A percentile compares a stretch with the other conserved stretches of the same genome.
phyloP scores from a whole-genome alignment of 805 yeast species.

The Isabelozyma pseudorhagii region DNA sequence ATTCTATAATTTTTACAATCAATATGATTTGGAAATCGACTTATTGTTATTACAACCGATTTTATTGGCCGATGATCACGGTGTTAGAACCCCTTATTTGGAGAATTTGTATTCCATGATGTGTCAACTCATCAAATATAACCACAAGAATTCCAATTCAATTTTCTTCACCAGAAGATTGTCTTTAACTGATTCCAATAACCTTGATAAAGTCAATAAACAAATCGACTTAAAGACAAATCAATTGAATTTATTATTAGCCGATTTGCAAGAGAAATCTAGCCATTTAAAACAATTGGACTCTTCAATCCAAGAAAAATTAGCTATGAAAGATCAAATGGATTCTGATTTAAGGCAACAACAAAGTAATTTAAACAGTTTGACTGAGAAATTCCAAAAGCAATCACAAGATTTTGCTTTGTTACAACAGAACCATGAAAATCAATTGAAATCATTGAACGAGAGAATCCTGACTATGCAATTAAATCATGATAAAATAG shows the following conservation, averaged over 20 bases:
- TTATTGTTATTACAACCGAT: conserved; percentile 81
- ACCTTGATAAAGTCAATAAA: not conserved
- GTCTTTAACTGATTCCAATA: not conserved
- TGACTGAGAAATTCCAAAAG: conserved; percentile 11
- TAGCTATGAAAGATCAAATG: conserved; percentile 17
- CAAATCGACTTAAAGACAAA: conserved; percentile 7
- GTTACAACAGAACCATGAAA: conserved; percentile 5
- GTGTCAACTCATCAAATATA: conserved; percentile 58
- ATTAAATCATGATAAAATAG: not conserved
- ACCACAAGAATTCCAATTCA: conserved; percentile 21
- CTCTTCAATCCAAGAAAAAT: conserved; percentile 15
- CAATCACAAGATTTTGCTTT: conserved; percentile 10
- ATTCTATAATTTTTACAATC: conserved; percentile 63
- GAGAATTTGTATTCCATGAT: conserved; percentile 81
- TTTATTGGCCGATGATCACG: conserved; percentile 82
- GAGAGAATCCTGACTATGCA: not conserved
- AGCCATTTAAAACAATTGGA: conserved; percentile 15
- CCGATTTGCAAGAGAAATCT: conserved; percentile 14
- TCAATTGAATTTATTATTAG: conserved; percentile 17
- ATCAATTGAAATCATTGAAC: not conserved
- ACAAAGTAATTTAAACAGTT: conserved; percentile 12
- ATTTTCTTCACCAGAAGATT: conserved; percentile 27
- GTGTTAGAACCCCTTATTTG: conserved; percentile 83
- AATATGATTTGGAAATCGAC: conserved; percentile 59
- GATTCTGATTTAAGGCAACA: conserved; percentile 18